Evolutionary conservation across 306 rosid genomes (phyloP), one percentile per base, ranked within the genome.

Genomic region (Vicia faba): DNA sequence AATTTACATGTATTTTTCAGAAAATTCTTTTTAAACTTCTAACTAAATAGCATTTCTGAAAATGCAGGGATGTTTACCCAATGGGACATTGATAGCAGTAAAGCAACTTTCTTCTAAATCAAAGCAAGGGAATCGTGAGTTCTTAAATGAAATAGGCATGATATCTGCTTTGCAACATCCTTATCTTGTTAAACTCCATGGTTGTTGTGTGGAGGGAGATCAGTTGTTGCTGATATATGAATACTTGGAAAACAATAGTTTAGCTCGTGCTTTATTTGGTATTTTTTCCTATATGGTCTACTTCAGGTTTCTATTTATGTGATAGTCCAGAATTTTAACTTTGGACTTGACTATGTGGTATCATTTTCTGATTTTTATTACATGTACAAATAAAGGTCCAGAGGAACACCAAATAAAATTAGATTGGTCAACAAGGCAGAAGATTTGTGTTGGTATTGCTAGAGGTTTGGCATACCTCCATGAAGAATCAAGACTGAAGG

Each of bases 91-190:
- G 19, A 78, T 89, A 70, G 93, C 93, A 4, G 89, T 85, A 1
- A 87, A 89, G 61, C 84, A 81, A 28, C 89, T 89, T 9, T 89
- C 93, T 0, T 69, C 96, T 8, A 89, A 80, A 66, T 89, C 96
- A 51, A 79, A 70, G 50, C 93, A 89, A 78, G 91, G 89, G 61
- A 89, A 85, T 28, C 91, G 84, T 4, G 96, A 89, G 75, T 89
- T 87, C 23, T 25, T 89, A 29, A 85, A 63, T 5, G 95, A 87
- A 79, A 87, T 85, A 56, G 91, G 91, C 62, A 66, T 89, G 85
- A 89, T 87, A 49, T 89, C 91, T 26, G 89, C 86, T n/a, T 53
- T 75, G 35, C 75, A 41, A 3, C 85, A 84, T 14, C 88, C 85
- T 40, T 15, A 69, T 81, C 80, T 84, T 12, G 88, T 35, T 79